A percentile compares a stretch with the other conserved stretches of the same genome.
Evolutionary conservation across 2,329 filamentous ascomycete genomes (phyloP).

Genomic region (Apiospora pterosperma): DNA sequence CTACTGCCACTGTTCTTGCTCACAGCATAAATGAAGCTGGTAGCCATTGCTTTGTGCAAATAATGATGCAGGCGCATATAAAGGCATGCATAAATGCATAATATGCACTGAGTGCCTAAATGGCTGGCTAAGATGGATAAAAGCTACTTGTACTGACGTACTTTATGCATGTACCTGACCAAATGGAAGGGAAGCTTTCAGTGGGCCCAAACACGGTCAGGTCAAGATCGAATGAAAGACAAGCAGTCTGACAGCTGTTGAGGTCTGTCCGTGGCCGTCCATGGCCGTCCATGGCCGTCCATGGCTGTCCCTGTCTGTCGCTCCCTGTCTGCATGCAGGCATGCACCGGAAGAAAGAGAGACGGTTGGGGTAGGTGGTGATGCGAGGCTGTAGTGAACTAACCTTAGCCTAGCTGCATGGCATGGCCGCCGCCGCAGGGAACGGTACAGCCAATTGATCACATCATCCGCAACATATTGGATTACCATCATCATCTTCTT

Average conservation of each 20-base stretch:
- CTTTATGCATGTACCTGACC: too few species aligned
- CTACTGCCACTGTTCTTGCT: too few species aligned
- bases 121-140: not conserved
- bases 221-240: not conserved
- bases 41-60: not conserved
- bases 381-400: not conserved
- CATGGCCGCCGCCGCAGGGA: not conserved
- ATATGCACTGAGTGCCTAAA: too few species aligned
- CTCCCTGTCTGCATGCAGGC: not conserved
- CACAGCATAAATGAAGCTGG: too few species aligned
- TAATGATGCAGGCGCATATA: too few species aligned
- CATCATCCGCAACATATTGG: not conserved
- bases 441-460: not conserved
- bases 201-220: not conserved
- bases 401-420: too few species aligned
- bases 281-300: too few species aligned
- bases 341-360: too few species aligned
- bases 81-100: too few species aligned
- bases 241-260: not conserved
- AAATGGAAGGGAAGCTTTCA: constrained; percentile 1
- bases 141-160: too few species aligned
- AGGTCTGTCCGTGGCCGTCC: too few species aligned
- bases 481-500: too few species aligned
- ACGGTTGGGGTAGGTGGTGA: not conserved
- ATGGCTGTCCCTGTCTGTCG: not conserved